Base-by-base conservation (phyloP, 2,329 filamentous ascomycete genomes). In the Escovopsis sp. region DNA sequence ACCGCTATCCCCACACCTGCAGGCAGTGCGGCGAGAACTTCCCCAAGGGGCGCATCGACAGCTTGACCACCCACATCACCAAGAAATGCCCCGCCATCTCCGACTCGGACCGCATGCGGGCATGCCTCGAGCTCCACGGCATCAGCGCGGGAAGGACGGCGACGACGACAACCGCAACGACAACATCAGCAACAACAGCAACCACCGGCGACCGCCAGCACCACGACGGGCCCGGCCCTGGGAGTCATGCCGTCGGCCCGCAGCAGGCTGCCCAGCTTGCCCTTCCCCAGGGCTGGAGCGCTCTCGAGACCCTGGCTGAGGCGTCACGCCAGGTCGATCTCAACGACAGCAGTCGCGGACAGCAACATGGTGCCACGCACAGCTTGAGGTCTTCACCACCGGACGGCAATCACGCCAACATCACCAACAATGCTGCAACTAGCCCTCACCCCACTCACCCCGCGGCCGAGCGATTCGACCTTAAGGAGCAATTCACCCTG, bases 1-100 rank as follows among this genome's bases (percentile, higher is more conserved):
- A 93, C 56, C 76, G 87, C 39, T 94, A 94, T 53, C 78, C 84
- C 48, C 84, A 94, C 53, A 90, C 82, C 11, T 94, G 86, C 71
- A 88, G 82, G 56, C 70, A 76, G 45, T 93, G 85, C 55, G 84
- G 84, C 45, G 81, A 90, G 58, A 79, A 81, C 56, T 94, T 94
- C 43, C 81, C 84, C 43, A 93, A 93, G 54, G 87, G 87, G 41
- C 76, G 87, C 42, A 79, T 84, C 49, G 87, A 94, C 51, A 83
- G 75, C 48, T 61, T 94, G 41, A 80, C 76, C 30, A 77, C 70
- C 42, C 87, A 94, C 52, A 68, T 94, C 37, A 78, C 83, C 35
- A 90, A 87, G 55, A 85, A 81, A 64, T 94, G 87, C 53, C 81
- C 82, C 28, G 80, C 79, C 36, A 77, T 92, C 35, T 73, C 76